These are phyloP conservation scores for Claviceps sp. DNA, from an alignment of 2,329 filamentous ascomycete genomes.

Conservation along the genomic window DNA sequence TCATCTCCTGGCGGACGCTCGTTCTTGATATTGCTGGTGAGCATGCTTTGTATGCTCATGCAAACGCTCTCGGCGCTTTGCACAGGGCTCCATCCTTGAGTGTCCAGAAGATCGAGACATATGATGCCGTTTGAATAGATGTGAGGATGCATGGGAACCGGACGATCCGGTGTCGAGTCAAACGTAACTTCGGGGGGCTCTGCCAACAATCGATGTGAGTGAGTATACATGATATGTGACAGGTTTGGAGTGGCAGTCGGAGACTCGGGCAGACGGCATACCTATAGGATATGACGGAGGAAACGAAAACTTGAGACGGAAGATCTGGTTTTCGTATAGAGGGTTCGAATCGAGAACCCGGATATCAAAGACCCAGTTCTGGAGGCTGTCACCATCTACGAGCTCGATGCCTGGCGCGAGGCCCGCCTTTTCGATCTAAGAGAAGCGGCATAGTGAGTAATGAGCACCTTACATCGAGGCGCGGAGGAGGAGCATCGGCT, in stretches of 20 bases:
- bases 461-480: background rate
- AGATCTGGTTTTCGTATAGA: conserved; percentile 67
- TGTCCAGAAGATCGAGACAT: conserved; percentile 82
- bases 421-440: conserved; percentile 38
- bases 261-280: conserved; percentile 24
- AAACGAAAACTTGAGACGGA: conserved; percentile 80
- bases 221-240: background rate
- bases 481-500: background rate
- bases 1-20: conserved; percentile 84
- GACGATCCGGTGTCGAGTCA: conserved; percentile 46
- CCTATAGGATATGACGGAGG: conserved; percentile 78
- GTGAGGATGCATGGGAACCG: conserved; percentile 90
- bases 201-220: conserved; percentile 21
- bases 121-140: conserved; percentile 99
- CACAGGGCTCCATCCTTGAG: conserved; percentile 86
- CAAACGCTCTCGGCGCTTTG: conserved; percentile 95
- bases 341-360: conserved; percentile 82
- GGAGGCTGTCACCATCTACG: conserved; percentile 60
- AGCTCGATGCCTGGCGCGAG: conserved; percentile 62
- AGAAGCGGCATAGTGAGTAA: conserved; percentile 9
- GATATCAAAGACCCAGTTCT: conserved; percentile 86
- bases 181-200: conserved; percentile 95
- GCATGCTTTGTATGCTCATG: conserved; percentile 96
- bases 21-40: conserved; percentile 86
- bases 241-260: background rate